A percentile compares a stretch with the other conserved stretches of the same genome.
Evolutionary conservation across 192 early-diverging fungal species (phyloP).

Genomic region (Irineochytrium annulatum): DNA sequence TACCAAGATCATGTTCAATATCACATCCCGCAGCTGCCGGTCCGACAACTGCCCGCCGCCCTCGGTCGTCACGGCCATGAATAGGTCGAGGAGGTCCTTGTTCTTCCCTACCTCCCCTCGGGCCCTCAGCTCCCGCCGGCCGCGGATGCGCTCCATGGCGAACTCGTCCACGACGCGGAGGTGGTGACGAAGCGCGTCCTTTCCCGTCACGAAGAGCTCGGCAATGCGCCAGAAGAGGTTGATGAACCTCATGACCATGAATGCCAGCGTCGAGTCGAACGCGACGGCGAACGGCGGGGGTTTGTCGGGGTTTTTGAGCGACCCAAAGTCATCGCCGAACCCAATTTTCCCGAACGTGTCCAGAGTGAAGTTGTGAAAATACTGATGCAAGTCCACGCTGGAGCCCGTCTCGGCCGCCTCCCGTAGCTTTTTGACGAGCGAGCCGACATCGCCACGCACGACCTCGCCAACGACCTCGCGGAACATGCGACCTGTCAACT

Average conservation of each 20-base stretch:
- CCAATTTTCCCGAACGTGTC: slow-evolving; percentile 31
- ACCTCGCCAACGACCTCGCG: slow-evolving; percentile 18
- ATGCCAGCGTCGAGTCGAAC: slow-evolving; percentile 25
- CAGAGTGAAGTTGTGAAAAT: slow-evolving; percentile 34
- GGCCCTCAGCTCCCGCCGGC: background rate
- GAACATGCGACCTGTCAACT: no score
- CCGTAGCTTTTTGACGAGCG: slow-evolving; percentile 7
- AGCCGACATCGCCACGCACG: slow-evolving; percentile 25
- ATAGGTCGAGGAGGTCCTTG: background rate
- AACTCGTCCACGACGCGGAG: background rate
- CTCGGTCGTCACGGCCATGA: background rate
- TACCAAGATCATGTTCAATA: background rate
- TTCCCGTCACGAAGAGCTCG: no score
- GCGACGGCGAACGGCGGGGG: slow-evolving; percentile 30
- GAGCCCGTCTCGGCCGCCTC: slow-evolving; percentile 18
- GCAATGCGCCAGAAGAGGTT: slow-evolving; percentile 20
- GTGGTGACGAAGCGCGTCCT: background rate
- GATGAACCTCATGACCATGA: slow-evolving; percentile 13
- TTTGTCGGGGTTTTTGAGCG: background rate
- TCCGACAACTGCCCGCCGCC: background rate
- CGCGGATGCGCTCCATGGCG: background rate
- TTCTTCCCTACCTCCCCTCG: no score
- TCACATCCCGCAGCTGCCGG: background rate
- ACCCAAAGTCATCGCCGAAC: slow-evolving; percentile 5
- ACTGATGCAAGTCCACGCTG: slow-evolving; percentile 27